Evolutionary conservation across 331 rosid genomes (phyloP), one percentile per base, ranked within the genome.

Genomic region (Dryas integrifolia): DNA sequence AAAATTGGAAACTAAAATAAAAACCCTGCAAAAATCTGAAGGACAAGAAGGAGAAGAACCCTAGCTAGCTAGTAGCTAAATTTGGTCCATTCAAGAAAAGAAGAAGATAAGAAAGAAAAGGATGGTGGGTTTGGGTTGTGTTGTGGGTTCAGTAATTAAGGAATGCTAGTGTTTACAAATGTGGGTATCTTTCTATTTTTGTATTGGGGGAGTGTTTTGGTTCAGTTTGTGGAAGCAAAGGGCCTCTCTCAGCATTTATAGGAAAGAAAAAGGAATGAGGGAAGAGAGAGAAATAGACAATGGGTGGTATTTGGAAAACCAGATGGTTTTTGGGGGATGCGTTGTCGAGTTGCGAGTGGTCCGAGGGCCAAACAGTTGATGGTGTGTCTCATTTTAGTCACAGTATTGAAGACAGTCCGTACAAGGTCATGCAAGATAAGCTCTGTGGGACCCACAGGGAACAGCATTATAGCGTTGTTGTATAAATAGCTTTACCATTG

Each of bases 141-240:
- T 8, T 41, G 62, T 76, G 41, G 56, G 58, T 65, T 5, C 56
- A 45, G 49, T 44, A 9, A 44, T 6, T 5, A 9, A 44, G 7
- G 49, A 38, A 13, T 60, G 44, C 40, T 9, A 52, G 61, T 76
- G 62, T 30, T 51, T 51, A 16, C 12, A 30, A 64, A 59, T 40
- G 75, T 64, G 70, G 60, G 69, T 26, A 39, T 72, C 65, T 82
- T 76, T 72, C 86, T 79, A 72, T 70, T 69, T 82, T 69, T 48
- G 82, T 62, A 9, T 62, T 40, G 65, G 46, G 46, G 24, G 3
- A 38, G 46, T 72, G 78, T 53, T 11, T 40, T 55, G 9, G 52
- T 10, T 30, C 24, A 39, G 73, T 13, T 56, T 65, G 30, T 12
- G 18, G 71, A 53, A 47, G 11, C 72, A 55, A 45, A 55, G 41